Base-by-base conservation (phyloP, 2,329 filamentous ascomycete species). In the Trichoderma afroharzianum region DNA sequence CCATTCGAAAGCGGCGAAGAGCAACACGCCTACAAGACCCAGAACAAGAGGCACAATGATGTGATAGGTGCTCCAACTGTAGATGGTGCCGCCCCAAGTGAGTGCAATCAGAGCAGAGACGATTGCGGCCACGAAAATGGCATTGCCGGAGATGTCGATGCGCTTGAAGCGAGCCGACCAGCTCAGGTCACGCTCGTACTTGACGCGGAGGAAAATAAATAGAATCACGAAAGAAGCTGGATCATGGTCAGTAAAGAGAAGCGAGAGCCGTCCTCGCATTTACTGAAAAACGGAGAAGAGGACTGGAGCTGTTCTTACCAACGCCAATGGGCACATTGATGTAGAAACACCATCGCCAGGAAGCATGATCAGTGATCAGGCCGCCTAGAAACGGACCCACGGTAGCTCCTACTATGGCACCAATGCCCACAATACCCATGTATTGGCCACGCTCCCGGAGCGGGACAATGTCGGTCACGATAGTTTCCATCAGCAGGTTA, bases 271-370 rank as follows among this genome's bases (percentile, higher is more conserved):
- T 18, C 2, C n/a, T 11, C 6, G 4, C 8, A 21, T n/a, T n/a
- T 5, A 8, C 15, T 18, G 36, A 14, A 6, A n/a, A 33, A 36
- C 4, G 12, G 3, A 26, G n/a, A 55, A n/a, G 62, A 66, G 5
- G n/a, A 33, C 9, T 32, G 32, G 32, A 24, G 3, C 12, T 11
- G 7, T 77, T 24, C 4, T 83, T 75, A 1, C 78, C 74, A 14
- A 78, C 33, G 43, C 79, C 81, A 58, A 84, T 76, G 36, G 83
- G 83, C 6, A 85, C 75, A 68, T 84, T 84, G 36, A 85, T 75
- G 66, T 82, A 85, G 70, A 88, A 88, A 18, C 83, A 78, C 81
- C 82, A 86, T 50, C 83, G 77, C 84, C 83, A 86, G 3, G 78
- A 77, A 1, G 76, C 75, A 6, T 75, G 75, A 63, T 78, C 71